Base-by-base conservation (phyloP, 2,329 filamentous ascomycete species). In the Boeremia exigua region DNA sequence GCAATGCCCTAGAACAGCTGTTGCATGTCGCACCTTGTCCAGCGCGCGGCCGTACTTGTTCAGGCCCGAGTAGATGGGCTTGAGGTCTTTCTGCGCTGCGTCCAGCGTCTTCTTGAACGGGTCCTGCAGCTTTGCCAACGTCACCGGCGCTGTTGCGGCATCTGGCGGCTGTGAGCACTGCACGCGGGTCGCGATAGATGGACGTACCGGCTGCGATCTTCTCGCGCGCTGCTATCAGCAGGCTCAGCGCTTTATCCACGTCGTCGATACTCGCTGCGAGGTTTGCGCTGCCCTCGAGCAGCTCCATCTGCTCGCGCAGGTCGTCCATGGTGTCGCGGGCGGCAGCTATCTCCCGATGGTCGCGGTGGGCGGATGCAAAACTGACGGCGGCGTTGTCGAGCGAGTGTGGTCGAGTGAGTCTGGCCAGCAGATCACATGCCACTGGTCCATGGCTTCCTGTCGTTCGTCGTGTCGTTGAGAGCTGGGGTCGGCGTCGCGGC, bases 41-140 rank as follows among this genome's bases (percentile, higher is more conserved):
- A 99, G 80, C 6, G 90, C 86, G 72, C 93, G 96, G 64, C 88
- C 88, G 75, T 96, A 96, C 62, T 88, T 89, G 73, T 88, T 92
- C 54, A 96, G 88, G 2, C 88, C 88, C 60, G 88, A 89, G 66
- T 96, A 89, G 2, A 95, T 88, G 51, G 91, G 90, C 74, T 92
- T 95, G 45, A 98, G 79, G 67, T 91, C 88, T 48, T 89, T 87
- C 63, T 89, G 94, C 34, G 96, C 86, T 32, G 85, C 83, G 34
- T 96, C 92, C 58, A 98, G 88, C 1, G 88, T 87, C 47, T 88
- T 82, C 70, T 93, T 95, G 53, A 96, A 82, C 0, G 93, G 91
- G 61, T 90, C 93, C 73, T 97, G 92, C 15, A 97, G 84, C 72
- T 89, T 93, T 28, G 90, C 89, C 66, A 98, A 84, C 25, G 88